Conservation (phyloP, 192 early-diverging fungal genomes). For the Entophlyctis luteolus region DNA sequence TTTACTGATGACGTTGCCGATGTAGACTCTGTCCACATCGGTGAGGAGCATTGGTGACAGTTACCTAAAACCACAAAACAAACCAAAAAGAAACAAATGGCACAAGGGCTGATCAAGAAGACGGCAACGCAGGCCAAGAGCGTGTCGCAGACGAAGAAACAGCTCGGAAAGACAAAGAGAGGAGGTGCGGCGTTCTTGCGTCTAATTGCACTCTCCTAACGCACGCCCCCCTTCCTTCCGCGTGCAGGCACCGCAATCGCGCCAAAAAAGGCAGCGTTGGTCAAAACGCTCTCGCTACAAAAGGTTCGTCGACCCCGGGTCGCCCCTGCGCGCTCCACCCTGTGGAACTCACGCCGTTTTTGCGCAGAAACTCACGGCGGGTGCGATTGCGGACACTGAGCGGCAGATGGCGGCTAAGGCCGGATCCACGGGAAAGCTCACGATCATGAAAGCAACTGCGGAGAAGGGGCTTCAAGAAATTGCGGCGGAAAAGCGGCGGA, state of each 20-base stretch:
- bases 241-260: constrained; percentile 15
- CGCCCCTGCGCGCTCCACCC: too few relatives aligned
- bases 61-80: not conserved
- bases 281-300: constrained; percentile 3
- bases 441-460: constrained; percentile 70
- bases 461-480: constrained; percentile 51
- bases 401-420: constrained; percentile 67
- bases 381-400: constrained; percentile 44
- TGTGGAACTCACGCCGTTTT: not conserved
- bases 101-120: constrained; percentile 28
- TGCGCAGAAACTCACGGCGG: constrained; percentile 39
- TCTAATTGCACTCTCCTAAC: not conserved
- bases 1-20: constrained; percentile 7
- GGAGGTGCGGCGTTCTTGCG: constrained; percentile 2
- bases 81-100: too few relatives aligned
- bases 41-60: constrained; percentile 2
- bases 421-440: constrained; percentile 70
- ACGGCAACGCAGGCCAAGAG: not conserved
- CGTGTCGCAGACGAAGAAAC: constrained; percentile 9
- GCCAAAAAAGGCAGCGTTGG: constrained; percentile 21
- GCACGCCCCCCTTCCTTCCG: not conserved
- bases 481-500: constrained; percentile 44
- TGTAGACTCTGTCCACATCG: not conserved
- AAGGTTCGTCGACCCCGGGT: too few relatives aligned
- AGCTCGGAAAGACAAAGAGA: constrained; percentile 22